phyloP scores from a whole-genome alignment of 306 rosid species.

The Trichosanthes truncata region DNA sequence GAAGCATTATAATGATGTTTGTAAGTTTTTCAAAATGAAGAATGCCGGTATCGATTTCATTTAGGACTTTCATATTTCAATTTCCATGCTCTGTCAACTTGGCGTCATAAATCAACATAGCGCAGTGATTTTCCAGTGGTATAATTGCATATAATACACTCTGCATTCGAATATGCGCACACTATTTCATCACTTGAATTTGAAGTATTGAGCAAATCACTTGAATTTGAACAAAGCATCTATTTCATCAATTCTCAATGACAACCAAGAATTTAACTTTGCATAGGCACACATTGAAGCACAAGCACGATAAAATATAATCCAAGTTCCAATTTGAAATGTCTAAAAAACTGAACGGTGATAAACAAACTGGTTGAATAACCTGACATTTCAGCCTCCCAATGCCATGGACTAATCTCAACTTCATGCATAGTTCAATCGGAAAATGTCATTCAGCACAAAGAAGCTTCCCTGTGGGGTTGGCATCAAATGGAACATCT shows the following conservation, averaged over 20 bases:
- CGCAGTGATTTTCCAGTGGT: not conserved
- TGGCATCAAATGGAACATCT: constrained; percentile 99
- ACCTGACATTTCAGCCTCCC: not conserved
- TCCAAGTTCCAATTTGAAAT: not conserved
- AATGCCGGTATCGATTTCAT: not conserved
- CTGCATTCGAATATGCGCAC: too few relatives aligned
- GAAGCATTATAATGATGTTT: not conserved
- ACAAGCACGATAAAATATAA: not conserved
- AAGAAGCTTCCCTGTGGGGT: constrained; percentile 80
- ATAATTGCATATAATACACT: not conserved
- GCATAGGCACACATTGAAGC: constrained; percentile 11
- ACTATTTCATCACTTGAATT: not conserved
- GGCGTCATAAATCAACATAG: not conserved
- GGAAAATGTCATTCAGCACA: constrained; percentile 86
- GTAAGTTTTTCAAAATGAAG: not conserved
- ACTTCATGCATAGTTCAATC: constrained; percentile 86
- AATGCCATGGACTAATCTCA: not conserved
- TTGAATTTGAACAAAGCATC: not conserved
- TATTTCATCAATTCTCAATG: constrained; percentile 1
- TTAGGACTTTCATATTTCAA: not conserved
- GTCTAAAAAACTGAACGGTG: constrained; percentile 6
- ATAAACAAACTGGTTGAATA: not conserved
- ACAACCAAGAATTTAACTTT: constrained; percentile 2
- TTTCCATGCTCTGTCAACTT: not conserved
- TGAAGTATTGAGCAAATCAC: not conserved